Percentiles rank a stretch among this genome's conserved stretches.
Conservation (phyloP, 1,284 basidiomycete species). For the Ustilago xerochloae region DNA sequence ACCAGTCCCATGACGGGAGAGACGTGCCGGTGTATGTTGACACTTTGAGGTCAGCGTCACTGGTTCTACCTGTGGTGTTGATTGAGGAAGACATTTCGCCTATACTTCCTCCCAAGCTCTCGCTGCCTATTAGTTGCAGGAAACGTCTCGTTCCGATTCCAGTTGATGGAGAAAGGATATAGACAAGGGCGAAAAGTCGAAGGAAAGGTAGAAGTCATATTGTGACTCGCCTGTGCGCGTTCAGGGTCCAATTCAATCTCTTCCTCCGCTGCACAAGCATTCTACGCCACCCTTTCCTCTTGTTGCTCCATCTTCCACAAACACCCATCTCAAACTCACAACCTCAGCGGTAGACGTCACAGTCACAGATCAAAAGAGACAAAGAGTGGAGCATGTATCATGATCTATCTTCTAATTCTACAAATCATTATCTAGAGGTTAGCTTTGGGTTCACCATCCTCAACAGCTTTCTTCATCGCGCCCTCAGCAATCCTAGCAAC, state of each 20-base stretch:
- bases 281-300: too few relatives aligned
- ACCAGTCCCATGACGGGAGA: neutral
- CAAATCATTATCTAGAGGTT: constrained; percentile 15
- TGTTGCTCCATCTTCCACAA: neutral
- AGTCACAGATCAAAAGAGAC: neutral
- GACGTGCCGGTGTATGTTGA: neutral
- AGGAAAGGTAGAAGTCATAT: neutral
- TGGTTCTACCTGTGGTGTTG: too few relatives aligned
- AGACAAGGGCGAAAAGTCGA: neutral
- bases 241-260: neutral
- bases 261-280: neutral
- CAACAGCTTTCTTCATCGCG: constrained; percentile 15
- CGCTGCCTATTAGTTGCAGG: too few relatives aligned
- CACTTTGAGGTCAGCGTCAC: too few relatives aligned
- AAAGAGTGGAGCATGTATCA: constrained; percentile 8
- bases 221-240: neutral
- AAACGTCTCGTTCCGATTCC: neutral
- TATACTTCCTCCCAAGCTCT: too few relatives aligned
- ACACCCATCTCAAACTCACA: too few relatives aligned
- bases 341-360: neutral
- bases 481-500: constrained; percentile 20
- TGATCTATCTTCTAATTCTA: constrained; percentile 1
- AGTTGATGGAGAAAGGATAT: neutral
- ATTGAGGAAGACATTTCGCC: too few relatives aligned
- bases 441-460: constrained; percentile 32